A percentile compares a stretch with the other conserved stretches of the same genome.
phyloP scores from a whole-genome alignment of 371 early-diverging fungal genomes.

The Capillidium rhysosporum region DNA sequence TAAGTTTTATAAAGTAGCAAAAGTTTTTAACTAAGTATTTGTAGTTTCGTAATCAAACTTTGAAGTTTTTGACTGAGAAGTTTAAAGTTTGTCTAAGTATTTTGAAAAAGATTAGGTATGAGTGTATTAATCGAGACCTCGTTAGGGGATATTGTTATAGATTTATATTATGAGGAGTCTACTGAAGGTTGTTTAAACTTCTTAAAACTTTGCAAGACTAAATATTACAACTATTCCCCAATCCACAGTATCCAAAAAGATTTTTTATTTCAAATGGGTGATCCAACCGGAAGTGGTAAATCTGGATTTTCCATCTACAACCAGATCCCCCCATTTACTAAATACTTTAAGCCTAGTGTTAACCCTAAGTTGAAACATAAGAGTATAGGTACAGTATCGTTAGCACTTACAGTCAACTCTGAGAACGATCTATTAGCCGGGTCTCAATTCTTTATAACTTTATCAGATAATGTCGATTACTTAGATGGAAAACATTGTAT shows the following conservation, averaged over 20 bases:
- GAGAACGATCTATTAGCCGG: conserved; percentile 30
- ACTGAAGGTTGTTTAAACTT: conserved; percentile 70
- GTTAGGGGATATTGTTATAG: conserved; percentile 84
- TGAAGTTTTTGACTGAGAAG: too few relatives aligned
- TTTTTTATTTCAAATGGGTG: conserved; percentile 77
- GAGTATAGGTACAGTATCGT: conserved; percentile 60
- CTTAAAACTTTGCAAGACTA: conserved; percentile 82
- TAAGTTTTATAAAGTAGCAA: too few relatives aligned
- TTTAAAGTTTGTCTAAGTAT: neutral
- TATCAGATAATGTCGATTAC: conserved; percentile 64
- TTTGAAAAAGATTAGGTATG: conserved; percentile 7
- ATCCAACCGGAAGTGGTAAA: conserved; percentile 62
- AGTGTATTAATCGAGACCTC: conserved; percentile 77
- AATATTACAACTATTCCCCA: conserved; percentile 77
- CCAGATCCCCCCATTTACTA: conserved; percentile 20
- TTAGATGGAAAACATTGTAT: conserved; percentile 94
- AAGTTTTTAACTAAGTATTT: too few relatives aligned
- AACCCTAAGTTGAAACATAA: conserved; percentile 73
- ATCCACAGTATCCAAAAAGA: conserved; percentile 75
- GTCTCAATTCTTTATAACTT: conserved; percentile 95
- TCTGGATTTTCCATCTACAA: conserved; percentile 62
- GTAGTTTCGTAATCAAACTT: too few relatives aligned
- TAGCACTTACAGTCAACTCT: conserved; percentile 37
- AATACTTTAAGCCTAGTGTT: conserved; percentile 68
- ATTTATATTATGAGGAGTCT: conserved; percentile 55